Conservation (phyloP, 805 yeast genomes). For the Teunomyces tritomae region DNA sequence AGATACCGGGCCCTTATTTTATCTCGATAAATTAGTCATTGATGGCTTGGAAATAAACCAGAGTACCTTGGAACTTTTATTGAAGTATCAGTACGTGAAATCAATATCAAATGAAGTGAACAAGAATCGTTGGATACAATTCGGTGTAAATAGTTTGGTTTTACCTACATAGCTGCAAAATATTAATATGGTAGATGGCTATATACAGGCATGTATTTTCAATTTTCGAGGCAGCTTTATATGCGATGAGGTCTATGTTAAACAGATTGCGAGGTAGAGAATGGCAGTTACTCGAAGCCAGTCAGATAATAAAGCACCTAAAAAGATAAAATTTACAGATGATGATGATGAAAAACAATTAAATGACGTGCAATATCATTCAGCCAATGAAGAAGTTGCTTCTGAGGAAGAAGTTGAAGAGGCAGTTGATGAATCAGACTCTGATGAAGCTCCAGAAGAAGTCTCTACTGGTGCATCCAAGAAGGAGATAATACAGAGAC, state of each 20-base stretch:
- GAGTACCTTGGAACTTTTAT: slow-evolving; percentile 23
- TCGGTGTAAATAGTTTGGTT: slow-evolving; percentile 33
- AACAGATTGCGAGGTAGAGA: not conserved
- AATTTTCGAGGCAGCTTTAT: not conserved
- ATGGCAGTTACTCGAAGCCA: slow-evolving; percentile 34
- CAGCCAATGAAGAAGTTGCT: slow-evolving; percentile 14
- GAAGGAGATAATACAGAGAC: slow-evolving; percentile 23
- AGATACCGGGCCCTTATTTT: slow-evolving; percentile 1
- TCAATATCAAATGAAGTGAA: slow-evolving; percentile 23
- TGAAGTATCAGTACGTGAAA: slow-evolving; percentile 16
- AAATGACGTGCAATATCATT: slow-evolving; percentile 13
- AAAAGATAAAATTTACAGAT: slow-evolving; percentile 33
- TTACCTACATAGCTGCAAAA: not conserved
- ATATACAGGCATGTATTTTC: slow-evolving; percentile 8
- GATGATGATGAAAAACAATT: slow-evolving; percentile 16
- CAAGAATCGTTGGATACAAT: slow-evolving; percentile 30
- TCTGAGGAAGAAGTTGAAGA: slow-evolving; percentile 11
- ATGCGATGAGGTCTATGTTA: slow-evolving; percentile 3
- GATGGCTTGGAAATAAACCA: slow-evolving; percentile 34
- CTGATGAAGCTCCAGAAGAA: slow-evolving; percentile 45
- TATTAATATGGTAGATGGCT: no score
- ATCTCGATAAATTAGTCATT: slow-evolving; percentile 21
- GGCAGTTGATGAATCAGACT: slow-evolving; percentile 17
- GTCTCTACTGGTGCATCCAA: slow-evolving; percentile 33
- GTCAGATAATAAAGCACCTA: slow-evolving; percentile 15